Base-by-base conservation (phyloP, 176 grass and related monocot species). In the Zea luxurians region DNA sequence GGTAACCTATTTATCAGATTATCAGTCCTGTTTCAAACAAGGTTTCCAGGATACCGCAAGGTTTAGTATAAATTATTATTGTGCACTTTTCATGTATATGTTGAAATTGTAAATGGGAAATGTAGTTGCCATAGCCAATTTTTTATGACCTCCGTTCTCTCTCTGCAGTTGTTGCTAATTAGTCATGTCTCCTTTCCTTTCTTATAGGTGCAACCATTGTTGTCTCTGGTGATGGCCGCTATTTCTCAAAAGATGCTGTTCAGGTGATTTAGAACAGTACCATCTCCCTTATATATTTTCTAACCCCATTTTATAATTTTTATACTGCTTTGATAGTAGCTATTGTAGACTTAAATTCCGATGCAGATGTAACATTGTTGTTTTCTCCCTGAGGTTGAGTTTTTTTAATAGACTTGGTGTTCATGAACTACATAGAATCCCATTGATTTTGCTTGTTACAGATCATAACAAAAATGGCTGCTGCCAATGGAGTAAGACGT, bases 401-500 rank as follows among this genome's bases (percentile, higher is more conserved):
- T 69, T 69, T 27, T 10, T 66, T 4, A 4, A 4, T 60, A 52
- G 2, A 42, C 4, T 54, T 68, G 10, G 2, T 41, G 13, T 60
- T 10, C 49, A 72, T 71, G 3, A 78, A 13, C 7, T 79, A n/a
- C 40, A 61, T 75, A 49, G 27, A 52, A 74, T 86, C 73, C 20
- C 27, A 27, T 27, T 27, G 27, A 27, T 71, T 70, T 72, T 61
- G 18, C 35, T 70, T 53, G 3, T 61, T 64, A 38, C 71, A 99
- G 96, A 91, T 99, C 71, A 95, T 99, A 59, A 87, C 89, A 77
- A 99, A 99, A 85, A 99, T 99, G 92, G 92, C 92, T 73, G 92
- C 90, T 75, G 96, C 89, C 74, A 99, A 99, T 92, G 91, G 89
- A 86, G 96, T 84, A 48, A 90, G 92, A 64, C 89, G 96, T 84